Base-by-base conservation (phyloP, 2,329 filamentous ascomycete genomes). In the Fusarium sp. region DNA sequence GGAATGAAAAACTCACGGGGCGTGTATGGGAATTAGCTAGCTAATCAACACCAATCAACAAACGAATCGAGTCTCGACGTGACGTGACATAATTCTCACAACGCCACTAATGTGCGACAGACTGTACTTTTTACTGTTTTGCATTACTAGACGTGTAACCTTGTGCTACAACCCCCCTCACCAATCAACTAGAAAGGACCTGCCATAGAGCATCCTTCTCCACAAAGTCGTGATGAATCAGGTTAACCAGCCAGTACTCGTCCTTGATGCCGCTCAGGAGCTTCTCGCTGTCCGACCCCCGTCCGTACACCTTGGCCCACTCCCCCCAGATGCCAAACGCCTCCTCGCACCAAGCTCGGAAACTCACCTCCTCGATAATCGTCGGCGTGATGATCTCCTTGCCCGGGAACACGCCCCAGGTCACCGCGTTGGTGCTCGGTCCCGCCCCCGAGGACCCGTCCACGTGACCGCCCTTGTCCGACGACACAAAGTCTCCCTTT, bases 341-440 rank as follows among this genome's bases (percentile, higher is more conserved):
- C 87, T 99, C 97, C 80, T 98, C 97, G 66, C 91, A 90, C 97
- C 97, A 99, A 9, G 95, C 95, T 71, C 91, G 89, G 88, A 98
- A 98, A 81, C 94, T 97, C 61, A 98, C 94, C 77, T 95, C 94
- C 82, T 98, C 96, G 79, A 98, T 97, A 80, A 98, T 98, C 2
- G 96, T 98, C 4, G 96, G 96, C 25, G 95, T 97, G 67, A 97
- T 90, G 80, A 98, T 98, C 83, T 98, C 96, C 84, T 98, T 98
- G 47, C 95, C 95, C 0, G 94, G 93, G 84, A 98, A 98, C 1
- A 95, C 94, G 61, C 96, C 96, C 96, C 96, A 98, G 0, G 97
- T 99, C 2, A 99, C 97, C 0, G 96, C 95, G 80, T 98, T 98
- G 33, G 97, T 96, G 78, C 90, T 91, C 60, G 31, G 84, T 83